Evolutionary conservation across 2,329 filamentous ascomycete genomes (phyloP), one percentile per base, ranked within the genome.

Genomic region (Alternaria gansuensis): DNA sequence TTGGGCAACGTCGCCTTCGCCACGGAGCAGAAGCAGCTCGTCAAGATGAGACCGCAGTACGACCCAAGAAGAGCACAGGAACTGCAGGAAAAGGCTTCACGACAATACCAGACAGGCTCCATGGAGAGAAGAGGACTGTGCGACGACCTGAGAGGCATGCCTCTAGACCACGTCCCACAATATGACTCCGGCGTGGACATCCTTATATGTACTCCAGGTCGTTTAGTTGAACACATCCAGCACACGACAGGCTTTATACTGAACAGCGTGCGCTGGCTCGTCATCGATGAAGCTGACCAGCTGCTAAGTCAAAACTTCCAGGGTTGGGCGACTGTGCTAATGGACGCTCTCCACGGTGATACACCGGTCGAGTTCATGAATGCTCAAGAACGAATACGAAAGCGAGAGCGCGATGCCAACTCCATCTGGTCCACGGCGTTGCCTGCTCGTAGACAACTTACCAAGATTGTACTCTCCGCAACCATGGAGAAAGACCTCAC

Each of bases 211-310:
- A 98, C 94, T 0, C 94, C 94, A 0, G 95, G 95, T 59, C 87
- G 94, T 63, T 85, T 98, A 0, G 92, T 98, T 4, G 94, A 98
- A 69, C 94, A 98, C 76, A 84, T 97, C 50, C 89, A 90, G 63
- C 88, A 89, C 59, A 98, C 94, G 0, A 86, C 87, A 3, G 93
- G 92, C 0, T 97, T 98, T 75, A 86, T 84, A 0, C 82, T 98
- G 23, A 86, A 90, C 56, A 84, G 90, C 72, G 82, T 97, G 4
- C 87, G 91, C 60, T 98, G 93, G 93, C 82, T 98, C 0, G 87
- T 97, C 3, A 90, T 97, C 44, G 94, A 98, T 70, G 94, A 98
- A 78, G 95, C 94, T 10, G 94, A 98, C 77, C 92, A 95, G 73
- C 82, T 98, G 11, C 84, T 98, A 5, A 90, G 93, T 41, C 92